Conservation (phyloP, 768 basidiomycete genomes). For the Pulveroboletus sp. region DNA sequence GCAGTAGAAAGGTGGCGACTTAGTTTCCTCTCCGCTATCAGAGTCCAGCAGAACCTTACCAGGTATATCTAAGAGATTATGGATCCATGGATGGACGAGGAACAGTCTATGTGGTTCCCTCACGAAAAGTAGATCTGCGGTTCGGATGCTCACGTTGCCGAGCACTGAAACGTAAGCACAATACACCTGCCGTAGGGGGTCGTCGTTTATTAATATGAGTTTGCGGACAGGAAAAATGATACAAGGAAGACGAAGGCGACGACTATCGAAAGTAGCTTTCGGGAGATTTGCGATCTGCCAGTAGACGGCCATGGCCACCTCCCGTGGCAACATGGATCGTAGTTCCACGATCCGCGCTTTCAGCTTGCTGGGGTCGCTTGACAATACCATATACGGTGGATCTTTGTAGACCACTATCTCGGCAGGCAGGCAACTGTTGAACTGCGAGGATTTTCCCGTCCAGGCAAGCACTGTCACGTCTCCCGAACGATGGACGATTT, state of each 20-base stretch:
- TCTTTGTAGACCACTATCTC: constrained; percentile 1
- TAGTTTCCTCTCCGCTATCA: neutral
- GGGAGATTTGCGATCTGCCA: neutral
- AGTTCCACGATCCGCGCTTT: neutral
- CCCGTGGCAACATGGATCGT: neutral
- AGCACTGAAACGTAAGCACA: neutral
- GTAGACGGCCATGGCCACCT: neutral
- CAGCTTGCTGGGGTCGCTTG: neutral
- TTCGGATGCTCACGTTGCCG: neutral
- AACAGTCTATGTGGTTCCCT: neutral
- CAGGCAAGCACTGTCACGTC: constrained; percentile 5
- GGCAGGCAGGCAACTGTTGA: constrained; percentile 5
- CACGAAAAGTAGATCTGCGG: neutral
- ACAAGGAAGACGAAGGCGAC: constrained; percentile 4
- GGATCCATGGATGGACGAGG: constrained; percentile 4
- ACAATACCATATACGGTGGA: neutral
- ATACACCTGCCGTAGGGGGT: neutral
- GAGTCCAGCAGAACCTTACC: neutral
- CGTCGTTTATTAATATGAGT: neutral
- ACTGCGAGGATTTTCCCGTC: neutral
- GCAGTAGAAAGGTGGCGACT: neutral
- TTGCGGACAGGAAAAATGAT: neutral
- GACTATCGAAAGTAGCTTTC: neutral
- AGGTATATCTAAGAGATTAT: neutral
- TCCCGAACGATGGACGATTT: constrained; percentile 5